Evolutionary conservation across 2,329 filamentous ascomycete genomes (phyloP).

Genomic region (Mariannaea sp.): DNA sequence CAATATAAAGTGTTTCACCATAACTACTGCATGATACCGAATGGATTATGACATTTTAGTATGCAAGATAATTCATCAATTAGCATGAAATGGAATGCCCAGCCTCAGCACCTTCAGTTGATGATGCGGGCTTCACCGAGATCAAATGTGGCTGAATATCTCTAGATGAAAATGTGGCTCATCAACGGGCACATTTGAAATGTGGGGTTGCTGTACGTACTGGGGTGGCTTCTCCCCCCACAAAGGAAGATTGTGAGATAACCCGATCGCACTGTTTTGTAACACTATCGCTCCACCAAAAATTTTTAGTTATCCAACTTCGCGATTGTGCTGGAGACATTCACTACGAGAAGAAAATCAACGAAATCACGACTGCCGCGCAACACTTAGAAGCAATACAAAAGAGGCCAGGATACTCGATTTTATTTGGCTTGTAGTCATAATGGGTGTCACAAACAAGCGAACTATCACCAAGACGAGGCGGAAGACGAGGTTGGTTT

Average conservation of each 20-base stretch:
- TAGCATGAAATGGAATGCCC: too few species aligned
- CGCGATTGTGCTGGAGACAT: conserved; percentile 18
- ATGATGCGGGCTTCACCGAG: too few species aligned
- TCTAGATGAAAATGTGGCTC: background rate
- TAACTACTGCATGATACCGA: too few species aligned
- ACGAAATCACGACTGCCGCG: conserved; percentile 4
- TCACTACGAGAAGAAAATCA: conserved; percentile 12
- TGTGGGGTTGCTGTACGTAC: too few species aligned
- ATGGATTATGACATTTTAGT: too few species aligned
- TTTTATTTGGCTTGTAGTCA: background rate
- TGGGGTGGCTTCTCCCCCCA: background rate
- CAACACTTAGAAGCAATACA: background rate
- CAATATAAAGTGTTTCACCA: too few species aligned
- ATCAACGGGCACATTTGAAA: too few species aligned
- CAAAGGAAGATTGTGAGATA: background rate
- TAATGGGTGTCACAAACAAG: conserved; percentile 71
- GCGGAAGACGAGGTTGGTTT: conserved; percentile 65
- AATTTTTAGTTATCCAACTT: conserved; percentile 31
- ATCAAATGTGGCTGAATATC: background rate
- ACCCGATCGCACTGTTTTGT: conserved; percentile 6
- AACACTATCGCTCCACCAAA: conserved; percentile 29
- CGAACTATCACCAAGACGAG: conserved; percentile 75
- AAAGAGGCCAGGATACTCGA: background rate
- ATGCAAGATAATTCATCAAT: too few species aligned
- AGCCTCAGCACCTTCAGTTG: too few species aligned